These are phyloP conservation scores for Neopestalotiopsis clavispora DNA, from an alignment of 2,329 filamentous ascomycete genomes.

Conservation along the genomic window DNA sequence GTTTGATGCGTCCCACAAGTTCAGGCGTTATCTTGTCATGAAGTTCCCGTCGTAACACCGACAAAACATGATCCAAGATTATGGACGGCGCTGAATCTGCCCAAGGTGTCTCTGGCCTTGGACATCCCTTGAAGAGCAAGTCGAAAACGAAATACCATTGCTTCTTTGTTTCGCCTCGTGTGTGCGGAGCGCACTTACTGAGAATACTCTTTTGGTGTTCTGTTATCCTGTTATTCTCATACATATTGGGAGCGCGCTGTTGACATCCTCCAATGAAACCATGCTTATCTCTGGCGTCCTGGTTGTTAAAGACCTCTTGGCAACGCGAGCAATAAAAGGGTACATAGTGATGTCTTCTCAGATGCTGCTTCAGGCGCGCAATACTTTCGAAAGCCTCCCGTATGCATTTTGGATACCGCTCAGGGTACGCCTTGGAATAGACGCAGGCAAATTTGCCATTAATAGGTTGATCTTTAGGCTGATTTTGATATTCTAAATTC, in stretches of 20 bases:
- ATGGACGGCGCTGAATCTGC: background rate
- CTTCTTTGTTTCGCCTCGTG: background rate
- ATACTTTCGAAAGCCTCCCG: background rate
- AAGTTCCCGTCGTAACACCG: background rate
- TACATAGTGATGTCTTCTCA: background rate
- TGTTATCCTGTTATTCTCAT: background rate
- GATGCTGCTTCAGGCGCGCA: background rate
- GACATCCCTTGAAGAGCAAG: background rate
- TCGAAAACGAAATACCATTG: background rate
- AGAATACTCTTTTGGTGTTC: background rate
- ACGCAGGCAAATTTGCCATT: background rate
- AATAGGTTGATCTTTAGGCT: background rate
- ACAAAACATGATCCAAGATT: conserved; percentile 1
- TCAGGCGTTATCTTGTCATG: background rate
- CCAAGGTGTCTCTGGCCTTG: background rate
- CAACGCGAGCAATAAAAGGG: background rate
- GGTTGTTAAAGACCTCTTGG: background rate
- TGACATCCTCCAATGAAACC: background rate
- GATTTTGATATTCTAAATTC: background rate
- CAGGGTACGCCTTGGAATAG: background rate
- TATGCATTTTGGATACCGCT: background rate
- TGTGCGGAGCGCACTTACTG: background rate
- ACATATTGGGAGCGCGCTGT: background rate
- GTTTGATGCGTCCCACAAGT: background rate
- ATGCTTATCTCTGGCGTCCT: background rate